A percentile compares a stretch with the other conserved stretches of the same genome.
These are phyloP conservation scores for Beauveria caledonica DNA, from an alignment of 2,329 filamentous ascomycete genomes.

Conservation along the genomic window DNA sequence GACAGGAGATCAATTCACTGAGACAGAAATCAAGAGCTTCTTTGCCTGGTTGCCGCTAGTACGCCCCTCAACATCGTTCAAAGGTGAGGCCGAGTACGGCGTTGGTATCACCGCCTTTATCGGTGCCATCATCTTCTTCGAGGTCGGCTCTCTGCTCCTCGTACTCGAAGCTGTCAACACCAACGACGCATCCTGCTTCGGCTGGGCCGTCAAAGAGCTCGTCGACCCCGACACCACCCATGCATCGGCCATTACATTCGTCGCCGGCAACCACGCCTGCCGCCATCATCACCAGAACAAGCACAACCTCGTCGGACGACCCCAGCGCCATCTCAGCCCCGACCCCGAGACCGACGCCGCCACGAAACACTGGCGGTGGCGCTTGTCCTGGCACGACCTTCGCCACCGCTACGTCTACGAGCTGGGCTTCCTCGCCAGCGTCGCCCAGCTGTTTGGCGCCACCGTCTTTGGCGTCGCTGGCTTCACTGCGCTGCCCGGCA, in stretches of 20 bases:
- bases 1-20: neutral
- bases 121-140: neutral
- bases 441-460: conserved; percentile 48
- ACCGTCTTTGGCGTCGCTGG: conserved; percentile 49
- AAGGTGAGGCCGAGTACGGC: neutral
- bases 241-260: neutral
- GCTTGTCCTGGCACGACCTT: conserved; percentile 4
- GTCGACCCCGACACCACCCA: neutral
- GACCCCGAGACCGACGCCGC: neutral
- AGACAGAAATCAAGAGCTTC: neutral
- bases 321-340: neutral
- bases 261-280: neutral
- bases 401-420: conserved; percentile 33
- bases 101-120: conserved; percentile 7
- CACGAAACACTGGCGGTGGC: neutral
- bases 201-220: conserved; percentile 8
- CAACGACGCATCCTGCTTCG: conserved; percentile 4
- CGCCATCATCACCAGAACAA: conserved; percentile 1
- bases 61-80: neutral
- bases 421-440: conserved; percentile 54
- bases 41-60: conserved; percentile 1
- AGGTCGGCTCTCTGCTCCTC: neutral
- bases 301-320: neutral
- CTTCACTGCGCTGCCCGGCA: conserved; percentile 37
- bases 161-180: conserved; percentile 9